Base-by-base conservation (phyloP, 768 basidiomycete genomes). In the Sarcodon sp. region DNA sequence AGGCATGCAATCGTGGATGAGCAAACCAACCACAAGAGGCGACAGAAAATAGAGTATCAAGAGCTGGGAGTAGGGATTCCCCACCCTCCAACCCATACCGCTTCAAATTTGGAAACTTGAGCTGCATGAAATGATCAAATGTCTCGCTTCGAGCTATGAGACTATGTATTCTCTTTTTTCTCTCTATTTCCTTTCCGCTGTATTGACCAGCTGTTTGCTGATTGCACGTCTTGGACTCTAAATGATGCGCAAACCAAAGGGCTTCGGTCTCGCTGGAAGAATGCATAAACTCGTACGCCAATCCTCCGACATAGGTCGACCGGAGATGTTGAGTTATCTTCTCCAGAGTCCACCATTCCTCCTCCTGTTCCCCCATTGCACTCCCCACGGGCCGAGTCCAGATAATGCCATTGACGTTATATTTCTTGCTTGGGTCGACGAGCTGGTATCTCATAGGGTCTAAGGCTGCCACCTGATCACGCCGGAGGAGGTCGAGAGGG, bases 241-340 rank as follows among this genome's bases (percentile, higher is more conserved):
- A 70, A 12, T 87, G 68, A 56, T 85, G 82, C 0, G 88, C 84
- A 66, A 92, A 92, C 89, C 89, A 94, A 5, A 87, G 69, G 0
- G 87, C 74, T 64, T 91, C 89, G 0, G 80, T 84, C 67, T 88
- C 89, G 50, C 76, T 81, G 0, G 85, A 82, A 10, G 86, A 83
- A 61, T 92, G 87, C 86, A 89, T 88, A 50, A 82, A 91, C 73
- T 96, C 92, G 57, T 92, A 88, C 1, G 86, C 90, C 54, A 96
- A 88, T 18, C 77, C 77, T 1, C 83, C 86, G 31, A 88, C 84
- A 58, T 96, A 96, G 1, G 86, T 73, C 0, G 68, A 64, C 47
- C 81, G 75, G 10, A 96, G 68, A 60, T 87, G 83, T 12, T 69
- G 59, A 3, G 72, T 74, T 50, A 96, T 87, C 39, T 86, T 75